Evolutionary conservation across 768 basidiomycete species (phyloP).

Genomic region (Xanthoconium purpureum): DNA sequence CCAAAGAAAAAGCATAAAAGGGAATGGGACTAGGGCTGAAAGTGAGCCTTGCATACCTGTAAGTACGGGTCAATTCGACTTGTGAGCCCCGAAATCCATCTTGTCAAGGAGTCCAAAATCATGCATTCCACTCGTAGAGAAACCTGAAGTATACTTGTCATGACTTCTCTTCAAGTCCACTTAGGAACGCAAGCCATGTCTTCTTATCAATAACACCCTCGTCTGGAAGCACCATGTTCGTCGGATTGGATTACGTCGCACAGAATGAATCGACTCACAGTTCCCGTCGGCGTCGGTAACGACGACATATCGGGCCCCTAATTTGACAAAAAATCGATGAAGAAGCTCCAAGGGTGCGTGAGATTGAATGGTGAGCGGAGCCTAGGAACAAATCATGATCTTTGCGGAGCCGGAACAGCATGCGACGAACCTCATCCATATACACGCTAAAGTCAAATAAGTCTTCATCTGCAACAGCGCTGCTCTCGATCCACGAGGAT

Average conservation of each 20-base stretch:
- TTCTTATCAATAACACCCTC: slow-evolving; percentile 94
- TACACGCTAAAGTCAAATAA: slow-evolving; percentile 82
- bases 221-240: slow-evolving; percentile 41
- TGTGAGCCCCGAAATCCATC: neutral
- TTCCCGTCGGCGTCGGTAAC: slow-evolving; percentile 78
- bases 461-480: slow-evolving; percentile 35
- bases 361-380: slow-evolving; percentile 79
- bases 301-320: slow-evolving; percentile 88
- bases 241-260: neutral
- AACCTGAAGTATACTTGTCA: neutral
- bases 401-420: neutral
- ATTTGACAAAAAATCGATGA: slow-evolving; percentile 91
- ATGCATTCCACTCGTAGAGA: neutral
- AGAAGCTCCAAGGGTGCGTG: slow-evolving; percentile 89
- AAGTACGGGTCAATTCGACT: too few relatives aligned
- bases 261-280: slow-evolving; percentile 48
- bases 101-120: neutral
- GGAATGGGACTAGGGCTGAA: too few relatives aligned
- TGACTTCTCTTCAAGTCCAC: slow-evolving; percentile 62
- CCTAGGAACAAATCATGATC: slow-evolving; percentile 41
- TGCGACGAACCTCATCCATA: slow-evolving; percentile 73
- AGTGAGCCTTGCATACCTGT: too few relatives aligned
- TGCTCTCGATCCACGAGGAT: slow-evolving; percentile 53
- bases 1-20: too few relatives aligned
- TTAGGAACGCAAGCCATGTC: slow-evolving; percentile 86